Evolutionary conservation across 257 asterid genomes (phyloP).

Genomic region (Fraxinus excelsior): DNA sequence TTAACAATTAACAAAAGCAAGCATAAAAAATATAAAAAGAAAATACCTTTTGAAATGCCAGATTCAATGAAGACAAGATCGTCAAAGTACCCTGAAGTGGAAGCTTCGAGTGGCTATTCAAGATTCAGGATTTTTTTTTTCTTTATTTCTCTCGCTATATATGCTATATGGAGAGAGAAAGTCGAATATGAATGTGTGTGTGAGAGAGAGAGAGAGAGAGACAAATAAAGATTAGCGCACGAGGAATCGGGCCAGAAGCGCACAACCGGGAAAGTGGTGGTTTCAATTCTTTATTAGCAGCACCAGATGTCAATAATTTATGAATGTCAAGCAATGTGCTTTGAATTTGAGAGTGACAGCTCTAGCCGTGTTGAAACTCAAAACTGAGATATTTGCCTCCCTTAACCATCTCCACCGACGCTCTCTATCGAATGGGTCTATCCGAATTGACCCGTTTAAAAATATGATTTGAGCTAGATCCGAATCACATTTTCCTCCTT

Average conservation of each 20-base stretch:
- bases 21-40: conserved; percentile 8
- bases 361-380: neutral
- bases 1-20: conserved; percentile 1
- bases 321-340: conserved; percentile 15
- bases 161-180: conserved; percentile 3
- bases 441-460: too few relatives aligned
- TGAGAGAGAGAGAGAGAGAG: conserved; percentile 17
- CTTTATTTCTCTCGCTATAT: too few relatives aligned
- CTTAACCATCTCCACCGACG: conserved; percentile 45
- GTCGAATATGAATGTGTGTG: conserved; percentile 4
- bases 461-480: too few relatives aligned
- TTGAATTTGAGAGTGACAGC: conserved; percentile 36
- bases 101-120: conserved; percentile 10
- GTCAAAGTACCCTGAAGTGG: conserved; percentile 14
- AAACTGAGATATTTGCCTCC: conserved; percentile 18
- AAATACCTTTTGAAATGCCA: conserved; percentile 49
- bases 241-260: conserved; percentile 39
- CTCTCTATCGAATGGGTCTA: neutral
- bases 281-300: conserved; percentile 5
- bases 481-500: too few relatives aligned
- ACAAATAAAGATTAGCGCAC: conserved; percentile 41
- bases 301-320: neutral
- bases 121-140: conserved; percentile 29
- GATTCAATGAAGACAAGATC: conserved; percentile 40
- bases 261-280: conserved; percentile 38